These are phyloP conservation scores for Cylindrodendrum hubeiense DNA, from an alignment of 2,329 filamentous ascomycete species.

Conservation along the genomic window DNA sequence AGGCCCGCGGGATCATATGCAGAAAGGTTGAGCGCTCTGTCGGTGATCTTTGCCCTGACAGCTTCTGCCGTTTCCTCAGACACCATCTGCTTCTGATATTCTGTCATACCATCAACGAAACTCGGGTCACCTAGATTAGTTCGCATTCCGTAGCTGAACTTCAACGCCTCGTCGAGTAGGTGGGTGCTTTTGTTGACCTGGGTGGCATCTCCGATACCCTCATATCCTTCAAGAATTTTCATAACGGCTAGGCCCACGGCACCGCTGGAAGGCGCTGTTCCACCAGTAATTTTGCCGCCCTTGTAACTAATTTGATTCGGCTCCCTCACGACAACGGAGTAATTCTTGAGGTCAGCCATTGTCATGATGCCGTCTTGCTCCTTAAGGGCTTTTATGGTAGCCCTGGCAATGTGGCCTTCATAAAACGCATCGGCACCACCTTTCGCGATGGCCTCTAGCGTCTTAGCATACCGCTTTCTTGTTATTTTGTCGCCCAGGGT, in stretches of 20 bases:
- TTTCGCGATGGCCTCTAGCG: slow-evolving; percentile 76
- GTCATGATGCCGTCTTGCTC: slow-evolving; percentile 82
- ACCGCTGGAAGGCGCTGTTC: slow-evolving; percentile 80
- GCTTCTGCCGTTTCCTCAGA: slow-evolving; percentile 70
- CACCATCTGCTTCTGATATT: slow-evolving; percentile 74
- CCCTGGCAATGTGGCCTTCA: slow-evolving; percentile 74
- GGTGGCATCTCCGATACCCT: slow-evolving; percentile 68
- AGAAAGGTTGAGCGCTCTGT: slow-evolving; percentile 54
- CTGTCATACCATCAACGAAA: slow-evolving; percentile 72
- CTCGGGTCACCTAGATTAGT: slow-evolving; percentile 80
- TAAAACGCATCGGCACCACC: slow-evolving; percentile 78
- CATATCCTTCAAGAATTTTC: slow-evolving; percentile 24
- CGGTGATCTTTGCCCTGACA: slow-evolving; percentile 60
- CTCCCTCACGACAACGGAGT: slow-evolving; percentile 74
- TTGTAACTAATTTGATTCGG: slow-evolving; percentile 74
- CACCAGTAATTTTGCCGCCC: slow-evolving; percentile 76
- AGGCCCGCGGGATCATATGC: slow-evolving; percentile 61
- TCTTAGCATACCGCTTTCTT: slow-evolving; percentile 79
- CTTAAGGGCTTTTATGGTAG: slow-evolving; percentile 75
- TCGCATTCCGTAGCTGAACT: slow-evolving; percentile 84
- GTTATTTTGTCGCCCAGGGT: slow-evolving; percentile 80
- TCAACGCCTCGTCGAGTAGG: slow-evolving; percentile 84
- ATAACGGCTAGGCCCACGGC: slow-evolving; percentile 80
- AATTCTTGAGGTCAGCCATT: slow-evolving; percentile 77
- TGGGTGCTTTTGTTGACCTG: slow-evolving; percentile 76